Conservation (phyloP, 441 rosid species). For the Adansonia grandidieri region DNA sequence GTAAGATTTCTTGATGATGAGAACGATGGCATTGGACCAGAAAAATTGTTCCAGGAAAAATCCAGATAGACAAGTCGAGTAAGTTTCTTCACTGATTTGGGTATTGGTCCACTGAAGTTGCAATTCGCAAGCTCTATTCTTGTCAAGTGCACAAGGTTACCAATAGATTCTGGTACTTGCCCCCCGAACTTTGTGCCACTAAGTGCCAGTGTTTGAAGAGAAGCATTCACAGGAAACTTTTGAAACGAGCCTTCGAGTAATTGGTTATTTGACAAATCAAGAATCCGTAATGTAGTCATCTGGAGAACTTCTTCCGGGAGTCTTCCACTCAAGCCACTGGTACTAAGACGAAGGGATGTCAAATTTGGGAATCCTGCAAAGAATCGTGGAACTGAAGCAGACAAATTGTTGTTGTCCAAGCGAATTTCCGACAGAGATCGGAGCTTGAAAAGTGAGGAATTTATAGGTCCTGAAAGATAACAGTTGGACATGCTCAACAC, state of each 20-base stretch:
- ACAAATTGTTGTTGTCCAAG: slow-evolving; percentile 2
- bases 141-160: slow-evolving; percentile 32
- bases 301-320: slow-evolving; percentile 44
- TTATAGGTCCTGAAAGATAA: slow-evolving; percentile 50
- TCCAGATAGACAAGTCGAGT: slow-evolving; percentile 25
- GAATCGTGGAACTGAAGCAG: slow-evolving; percentile 35
- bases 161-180: slow-evolving; percentile 39
- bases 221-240: background rate
- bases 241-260: slow-evolving; percentile 37
- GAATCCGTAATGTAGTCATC: slow-evolving; percentile 32
- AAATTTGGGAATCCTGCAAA: slow-evolving; percentile 33
- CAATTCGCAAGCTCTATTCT: slow-evolving; percentile 21
- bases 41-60: no score
- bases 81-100: slow-evolving; percentile 31
- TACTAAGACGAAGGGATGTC: slow-evolving; percentile 33
- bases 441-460: slow-evolving; percentile 37
- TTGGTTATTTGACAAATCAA: slow-evolving; percentile 33
- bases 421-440: slow-evolving; percentile 33
- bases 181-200: slow-evolving; percentile 28
- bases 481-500: slow-evolving; percentile 52
- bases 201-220: slow-evolving; percentile 35
- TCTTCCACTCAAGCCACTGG: slow-evolving; percentile 26
- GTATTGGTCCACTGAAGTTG: slow-evolving; percentile 41
- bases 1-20: no score
- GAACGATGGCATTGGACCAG: no score